Evolutionary conservation across 345 rosid genomes (phyloP).

Genomic region (Erucastrum elatum): DNA sequence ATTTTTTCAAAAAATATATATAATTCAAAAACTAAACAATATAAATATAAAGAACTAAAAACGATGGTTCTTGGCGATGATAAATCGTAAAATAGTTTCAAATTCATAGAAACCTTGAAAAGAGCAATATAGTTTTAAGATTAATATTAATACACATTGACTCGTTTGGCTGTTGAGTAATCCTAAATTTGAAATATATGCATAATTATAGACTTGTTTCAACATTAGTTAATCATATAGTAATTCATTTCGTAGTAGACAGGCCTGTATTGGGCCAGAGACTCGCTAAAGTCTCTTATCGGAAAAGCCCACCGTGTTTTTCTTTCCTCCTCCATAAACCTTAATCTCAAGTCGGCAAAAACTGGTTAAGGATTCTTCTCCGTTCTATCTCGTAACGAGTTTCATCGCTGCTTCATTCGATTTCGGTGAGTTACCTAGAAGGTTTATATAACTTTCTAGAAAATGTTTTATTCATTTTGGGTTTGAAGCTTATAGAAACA

Average conservation of each 20-base stretch:
- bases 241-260: background rate
- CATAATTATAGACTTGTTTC: background rate
- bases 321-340: background rate
- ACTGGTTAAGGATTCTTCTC: background rate
- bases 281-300: background rate
- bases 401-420: slow-evolving; percentile 1
- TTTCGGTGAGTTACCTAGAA: slow-evolving; percentile 3
- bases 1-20: too few relatives aligned
- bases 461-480: background rate
- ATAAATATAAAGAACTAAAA: too few relatives aligned
- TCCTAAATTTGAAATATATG: background rate
- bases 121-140: too few relatives aligned
- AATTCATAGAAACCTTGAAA: too few relatives aligned
- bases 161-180: too few relatives aligned
- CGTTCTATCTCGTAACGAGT: background rate
- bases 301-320: background rate
- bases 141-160: too few relatives aligned
- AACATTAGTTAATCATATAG: background rate
- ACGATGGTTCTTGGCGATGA: too few relatives aligned
- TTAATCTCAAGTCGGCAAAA: background rate
- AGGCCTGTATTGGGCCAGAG: background rate
- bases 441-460: background rate
- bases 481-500: background rate
- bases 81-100: too few relatives aligned
- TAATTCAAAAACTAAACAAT: too few relatives aligned